A percentile compares a stretch with the other conserved stretches of the same genome.
phyloP scores from a whole-genome alignment of 805 yeast genomes.

The Barnettozyma botsteinii region DNA sequence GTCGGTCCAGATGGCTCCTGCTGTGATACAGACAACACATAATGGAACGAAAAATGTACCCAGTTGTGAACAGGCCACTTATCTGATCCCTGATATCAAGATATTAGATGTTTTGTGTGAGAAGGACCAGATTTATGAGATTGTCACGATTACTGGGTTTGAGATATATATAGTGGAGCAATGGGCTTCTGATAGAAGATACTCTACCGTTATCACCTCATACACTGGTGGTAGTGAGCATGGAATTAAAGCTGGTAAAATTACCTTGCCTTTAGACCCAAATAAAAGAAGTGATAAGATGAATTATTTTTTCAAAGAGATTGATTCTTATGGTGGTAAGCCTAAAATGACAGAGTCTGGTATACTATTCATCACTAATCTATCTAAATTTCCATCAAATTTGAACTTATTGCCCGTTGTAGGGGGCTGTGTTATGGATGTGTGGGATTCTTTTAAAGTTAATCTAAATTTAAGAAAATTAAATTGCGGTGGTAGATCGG shows the following conservation, averaged over 20 bases:
- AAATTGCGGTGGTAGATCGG: slow-evolving; percentile 82
- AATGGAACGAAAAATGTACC: too few species aligned
- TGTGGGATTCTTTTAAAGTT: slow-evolving; percentile 54
- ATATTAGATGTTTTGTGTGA: slow-evolving; percentile 44
- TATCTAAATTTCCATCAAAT: slow-evolving; percentile 74
- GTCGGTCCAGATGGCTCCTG: too few species aligned
- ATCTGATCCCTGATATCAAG: slow-evolving; percentile 50
- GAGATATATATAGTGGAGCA: slow-evolving; percentile 92
- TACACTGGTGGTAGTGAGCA: slow-evolving; percentile 82
- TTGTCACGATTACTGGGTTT: slow-evolving; percentile 58
- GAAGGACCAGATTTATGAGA: slow-evolving; percentile 38
- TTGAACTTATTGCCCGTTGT: slow-evolving; percentile 67
- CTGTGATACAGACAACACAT: too few species aligned
- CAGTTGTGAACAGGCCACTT: too few species aligned
- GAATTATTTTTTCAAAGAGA: slow-evolving; percentile 57
- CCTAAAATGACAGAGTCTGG: slow-evolving; percentile 60
- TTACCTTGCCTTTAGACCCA: slow-evolving; percentile 39
- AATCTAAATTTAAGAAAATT: slow-evolving; percentile 73
- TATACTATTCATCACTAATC: slow-evolving; percentile 68
- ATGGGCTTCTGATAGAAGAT: slow-evolving; percentile 75
- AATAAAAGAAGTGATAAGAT: slow-evolving; percentile 36
- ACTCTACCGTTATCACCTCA: slow-evolving; percentile 65
- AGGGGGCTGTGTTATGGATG: slow-evolving; percentile 42
- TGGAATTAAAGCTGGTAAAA: slow-evolving; percentile 51
- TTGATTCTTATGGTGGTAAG: slow-evolving; percentile 59